phyloP scores from a whole-genome alignment of 1,284 basidiomycete species.

The Rhodotorula sp. region DNA sequence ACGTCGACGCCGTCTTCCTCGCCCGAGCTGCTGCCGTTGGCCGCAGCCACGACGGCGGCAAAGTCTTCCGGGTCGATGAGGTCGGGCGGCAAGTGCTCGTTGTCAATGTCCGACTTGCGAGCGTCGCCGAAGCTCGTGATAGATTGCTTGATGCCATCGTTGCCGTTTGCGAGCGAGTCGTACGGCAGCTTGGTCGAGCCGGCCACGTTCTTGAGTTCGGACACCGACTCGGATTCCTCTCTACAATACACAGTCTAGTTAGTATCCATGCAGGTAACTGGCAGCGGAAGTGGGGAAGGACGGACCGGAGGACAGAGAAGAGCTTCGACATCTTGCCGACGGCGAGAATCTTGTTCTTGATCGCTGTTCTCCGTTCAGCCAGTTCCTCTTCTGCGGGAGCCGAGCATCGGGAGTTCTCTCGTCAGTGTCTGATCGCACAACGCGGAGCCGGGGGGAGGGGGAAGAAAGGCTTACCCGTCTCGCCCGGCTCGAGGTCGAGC shows the following conservation, averaged over 20 bases:
- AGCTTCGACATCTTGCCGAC: slow-evolving; percentile 95
- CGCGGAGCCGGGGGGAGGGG: not conserved
- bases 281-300: slow-evolving; percentile 40
- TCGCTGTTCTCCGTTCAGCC: slow-evolving; percentile 72
- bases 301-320: slow-evolving; percentile 88
- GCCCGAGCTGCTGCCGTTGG: slow-evolving; percentile 26
- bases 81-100: slow-evolving; percentile 92
- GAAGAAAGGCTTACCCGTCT: slow-evolving; percentile 23
- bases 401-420: not conserved
- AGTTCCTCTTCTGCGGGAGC: slow-evolving; percentile 56
- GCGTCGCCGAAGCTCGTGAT: slow-evolving; percentile 94
- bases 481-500: slow-evolving; percentile 27
- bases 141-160: slow-evolving; percentile 93
- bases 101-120: slow-evolving; percentile 97
- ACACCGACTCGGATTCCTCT: slow-evolving; percentile 96
- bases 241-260: slow-evolving; percentile 51
- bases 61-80: slow-evolving; percentile 84
- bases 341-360: slow-evolving; percentile 98
- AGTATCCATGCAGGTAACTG: slow-evolving; percentile 4
- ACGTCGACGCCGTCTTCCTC: slow-evolving; percentile 45
- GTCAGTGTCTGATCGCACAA: too few species aligned
- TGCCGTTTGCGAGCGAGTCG: slow-evolving; percentile 80
- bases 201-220: slow-evolving; percentile 88
- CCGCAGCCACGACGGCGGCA: slow-evolving; percentile 46
- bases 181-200: slow-evolving; percentile 77